Conservation (phyloP, 2,329 filamentous ascomycete genomes). For the Colletotrichum abscissum region DNA sequence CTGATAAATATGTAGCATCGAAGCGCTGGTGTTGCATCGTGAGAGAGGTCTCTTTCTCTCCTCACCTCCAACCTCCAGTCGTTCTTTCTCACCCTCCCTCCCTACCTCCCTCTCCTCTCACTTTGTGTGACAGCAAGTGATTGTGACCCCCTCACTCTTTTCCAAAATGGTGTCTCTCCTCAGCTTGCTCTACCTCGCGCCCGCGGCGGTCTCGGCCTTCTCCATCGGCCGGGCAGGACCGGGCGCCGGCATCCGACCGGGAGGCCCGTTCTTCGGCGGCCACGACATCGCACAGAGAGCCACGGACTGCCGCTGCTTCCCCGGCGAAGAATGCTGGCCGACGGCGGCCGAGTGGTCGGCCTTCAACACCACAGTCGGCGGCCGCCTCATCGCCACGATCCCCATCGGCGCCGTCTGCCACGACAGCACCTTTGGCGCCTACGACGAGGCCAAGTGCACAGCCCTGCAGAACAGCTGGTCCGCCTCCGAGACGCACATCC, state of each 20-base stretch:
- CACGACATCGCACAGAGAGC: neutral
- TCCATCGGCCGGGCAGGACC: conserved; percentile 1
- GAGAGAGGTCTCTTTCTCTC: neutral
- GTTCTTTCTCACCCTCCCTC: neutral
- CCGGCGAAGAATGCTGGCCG: conserved; percentile 66
- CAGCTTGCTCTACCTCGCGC: conserved; percentile 27
- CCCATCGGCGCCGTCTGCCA: conserved; percentile 65
- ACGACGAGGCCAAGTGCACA: conserved; percentile 57
- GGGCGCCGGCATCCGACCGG: neutral
- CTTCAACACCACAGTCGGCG: conserved; percentile 63
- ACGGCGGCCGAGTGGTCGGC: conserved; percentile 52
- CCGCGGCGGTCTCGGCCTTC: conserved; percentile 21
- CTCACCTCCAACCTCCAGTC: conserved; percentile 8
- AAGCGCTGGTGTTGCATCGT: conserved; percentile 1
- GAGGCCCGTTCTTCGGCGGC: neutral
- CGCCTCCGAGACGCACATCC: conserved; percentile 54
- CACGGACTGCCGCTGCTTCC: conserved; percentile 57
- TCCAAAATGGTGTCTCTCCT: conserved; percentile 29
- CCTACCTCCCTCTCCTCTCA: neutral
- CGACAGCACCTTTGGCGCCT: conserved; percentile 59
- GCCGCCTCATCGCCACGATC: conserved; percentile 60
- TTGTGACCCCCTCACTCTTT: neutral
- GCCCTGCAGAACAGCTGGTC: conserved; percentile 56
- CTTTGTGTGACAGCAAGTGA: neutral
- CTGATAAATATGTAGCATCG: conserved; percentile 17